Evolutionary conservation across 2,329 filamentous ascomycete genomes (phyloP), one percentile per base, ranked within the genome.

Genomic region (Aureobasidium melanogenum): DNA sequence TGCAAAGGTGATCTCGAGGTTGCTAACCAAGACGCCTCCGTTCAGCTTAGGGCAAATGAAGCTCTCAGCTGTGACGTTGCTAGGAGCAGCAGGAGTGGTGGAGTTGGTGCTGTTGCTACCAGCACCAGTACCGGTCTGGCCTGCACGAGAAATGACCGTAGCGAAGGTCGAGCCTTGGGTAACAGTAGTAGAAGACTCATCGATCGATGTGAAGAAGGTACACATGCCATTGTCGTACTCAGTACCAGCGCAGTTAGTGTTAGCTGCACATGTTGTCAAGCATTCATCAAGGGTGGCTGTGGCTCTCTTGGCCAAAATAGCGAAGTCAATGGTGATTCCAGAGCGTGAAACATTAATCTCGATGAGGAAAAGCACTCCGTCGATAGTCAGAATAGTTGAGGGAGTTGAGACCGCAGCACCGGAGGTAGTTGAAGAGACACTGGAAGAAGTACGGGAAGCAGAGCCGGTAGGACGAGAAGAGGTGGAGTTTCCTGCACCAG

Each of bases 271-370:
- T 28, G 39, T 41, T 17, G 17, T 36, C 28, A 62, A 30, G 30
- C 61, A 62, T 8, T 52, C 32, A 9, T 41, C 44, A 17, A 62
- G 15, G 3, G 38, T 19, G 5, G 43, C 5, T 0, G 24, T 43
- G 14, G 61, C 61, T 19, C 52, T 43, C 52, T 57, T 57, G 28
- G 39, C 19, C 1, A 54, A 9, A 12, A 32, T 19, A 15, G 43
- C 19, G 8, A 61, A 26, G 28, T 57, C 44, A 17, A 62, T 62
- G 22, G 38, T 46, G 12, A 62, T 26, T 8, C 61, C 61, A 17
- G 36, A 19, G 52, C 48, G 38, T 14, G 22, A 32, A 17, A 50
- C 32, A 24, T 51, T 36, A 7, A 56, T 51, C 19, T 44, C 46
- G 4, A 62, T 32, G 0, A 52, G 12, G 54, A 51, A 62, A 12